Evolutionary conservation across 148 eudicot genomes (phyloP), one percentile per base, ranked within the genome.

Genomic region (Hydrangea macrophylla): DNA sequence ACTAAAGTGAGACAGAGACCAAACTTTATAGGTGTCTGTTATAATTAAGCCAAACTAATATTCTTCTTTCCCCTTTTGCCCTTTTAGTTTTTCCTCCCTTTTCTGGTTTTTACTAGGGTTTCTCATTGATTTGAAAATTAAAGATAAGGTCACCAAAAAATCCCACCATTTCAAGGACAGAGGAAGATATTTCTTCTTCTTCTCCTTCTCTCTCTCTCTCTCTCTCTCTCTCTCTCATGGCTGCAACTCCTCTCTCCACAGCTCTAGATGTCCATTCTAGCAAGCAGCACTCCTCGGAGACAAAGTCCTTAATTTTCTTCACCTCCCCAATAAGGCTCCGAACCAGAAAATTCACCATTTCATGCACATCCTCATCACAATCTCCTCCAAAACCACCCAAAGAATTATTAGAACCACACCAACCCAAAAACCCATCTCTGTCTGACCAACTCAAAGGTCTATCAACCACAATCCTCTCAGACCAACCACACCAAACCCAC

Each of bases 371-470:
- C 51, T 75, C 90, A 70, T 67, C 85, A 28, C 67, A 81, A 69
- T 70, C 85, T 28, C 67, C 82, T 6, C 72, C 86, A 2, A 79
- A 86, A n/a, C 64, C 79, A 7, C 70, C 83, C 0, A 75, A 77
- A 9, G 73, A 81, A 10, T 66, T 75, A 3, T 75, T 65, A 6
- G 73, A 78, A 36, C 40, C 71, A 59, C 73, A 44, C 57, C 76
- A 75, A 30, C 78, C n/a, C n/a, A n/a, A 86, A 65, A 86, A 69
- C 70, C 82, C 96, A 26, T 87, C 98, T 61, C 76, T 92, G 3
- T 76, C 97, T 35, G 93, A 89, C 9, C 97, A 89, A 78, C 87
- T 92, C 51, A 78, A 78, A 72, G 83, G 91, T 30, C 80, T 92
- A 64, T 84, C 89, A 62, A 74, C 77, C 20, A 86, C 86, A 55